Evolutionary conservation across 805 yeast species (phyloP).

Genomic region (Teunomyces stri): DNA sequence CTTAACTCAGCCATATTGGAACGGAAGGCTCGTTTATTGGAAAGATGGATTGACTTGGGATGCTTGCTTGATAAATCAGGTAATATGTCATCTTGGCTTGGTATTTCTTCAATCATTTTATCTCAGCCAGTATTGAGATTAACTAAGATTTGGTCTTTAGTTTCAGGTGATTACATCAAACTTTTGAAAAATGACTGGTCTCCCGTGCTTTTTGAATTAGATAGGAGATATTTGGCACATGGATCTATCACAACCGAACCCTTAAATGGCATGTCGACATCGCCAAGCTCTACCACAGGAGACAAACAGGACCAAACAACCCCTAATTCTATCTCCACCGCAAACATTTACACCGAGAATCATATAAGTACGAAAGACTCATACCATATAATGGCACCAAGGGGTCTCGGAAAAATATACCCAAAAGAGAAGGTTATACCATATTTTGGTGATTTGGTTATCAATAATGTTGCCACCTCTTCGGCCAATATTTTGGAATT

Average conservation of each 20-base stretch:
- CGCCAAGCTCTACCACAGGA: constrained; percentile 3
- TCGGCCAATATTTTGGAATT: constrained; percentile 48
- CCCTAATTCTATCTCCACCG: neutral
- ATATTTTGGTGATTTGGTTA: constrained; percentile 81
- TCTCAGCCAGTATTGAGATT: constrained; percentile 80
- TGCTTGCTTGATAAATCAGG: constrained; percentile 73
- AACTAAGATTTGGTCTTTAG: constrained; percentile 69
- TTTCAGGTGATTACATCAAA: constrained; percentile 57
- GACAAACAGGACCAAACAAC: neutral
- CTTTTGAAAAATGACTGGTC: constrained; percentile 82
- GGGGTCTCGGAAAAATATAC: constrained; percentile 76
- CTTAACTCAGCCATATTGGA: constrained; percentile 22
- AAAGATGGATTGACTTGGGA: constrained; percentile 86
- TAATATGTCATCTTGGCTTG: constrained; percentile 93
- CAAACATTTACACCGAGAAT: constrained; percentile 17
- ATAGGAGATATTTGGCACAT: constrained; percentile 60
- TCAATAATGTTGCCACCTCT: constrained; percentile 34
- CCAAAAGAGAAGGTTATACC: constrained; percentile 81
- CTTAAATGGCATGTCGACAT: constrained; percentile 7
- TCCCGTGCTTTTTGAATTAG: constrained; percentile 86
- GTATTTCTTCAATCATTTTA: constrained; percentile 79
- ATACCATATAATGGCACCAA: constrained; percentile 78
- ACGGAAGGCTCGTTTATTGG: constrained; percentile 61
- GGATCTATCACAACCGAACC: constrained; percentile 16
- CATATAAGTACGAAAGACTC: constrained; percentile 41